phyloP scores from a whole-genome alignment of 345 rosid genomes.

The Aethionema arabicum region DNA sequence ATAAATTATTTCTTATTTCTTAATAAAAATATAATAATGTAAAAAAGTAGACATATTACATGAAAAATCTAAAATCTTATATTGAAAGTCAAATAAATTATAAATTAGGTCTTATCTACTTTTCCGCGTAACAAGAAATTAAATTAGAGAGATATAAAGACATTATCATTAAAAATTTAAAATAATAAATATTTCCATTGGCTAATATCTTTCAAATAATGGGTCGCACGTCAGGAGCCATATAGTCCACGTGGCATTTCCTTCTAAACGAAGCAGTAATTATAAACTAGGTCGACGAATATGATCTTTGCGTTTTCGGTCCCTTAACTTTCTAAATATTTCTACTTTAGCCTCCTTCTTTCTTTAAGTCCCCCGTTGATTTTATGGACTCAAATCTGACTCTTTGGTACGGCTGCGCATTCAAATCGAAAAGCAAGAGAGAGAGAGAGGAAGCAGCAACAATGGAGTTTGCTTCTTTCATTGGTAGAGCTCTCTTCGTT shows the following conservation, averaged over 20 bases:
- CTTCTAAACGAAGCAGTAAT: conserved; percentile 9
- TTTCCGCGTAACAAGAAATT: neutral
- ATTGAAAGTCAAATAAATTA: no score
- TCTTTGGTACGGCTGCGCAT: conserved; percentile 6
- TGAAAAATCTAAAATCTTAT: no score
- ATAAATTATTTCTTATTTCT: no score
- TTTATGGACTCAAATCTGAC: conserved; percentile 30
- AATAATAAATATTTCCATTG: conserved; percentile 1
- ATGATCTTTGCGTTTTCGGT: conserved; percentile 9
- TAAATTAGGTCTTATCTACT: neutral
- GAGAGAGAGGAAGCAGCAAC: neutral
- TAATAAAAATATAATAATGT: no score
- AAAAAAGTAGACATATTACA: no score
- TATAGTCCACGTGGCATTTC: conserved; percentile 1
- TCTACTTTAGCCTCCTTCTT: conserved; percentile 17
- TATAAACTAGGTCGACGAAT: neutral
- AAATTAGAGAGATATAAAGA: no score
- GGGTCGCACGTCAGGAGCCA: conserved; percentile 33
- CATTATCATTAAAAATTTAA: no score
- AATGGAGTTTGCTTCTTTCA: conserved; percentile 48
- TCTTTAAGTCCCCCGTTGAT: conserved; percentile 7
- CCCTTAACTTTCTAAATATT: conserved; percentile 21
- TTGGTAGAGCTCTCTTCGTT: conserved; percentile 68
- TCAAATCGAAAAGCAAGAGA: neutral
- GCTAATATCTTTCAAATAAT: neutral